Conservation (phyloP, 2,329 filamentous ascomycete species). For the Lecanosticta acicola region DNA sequence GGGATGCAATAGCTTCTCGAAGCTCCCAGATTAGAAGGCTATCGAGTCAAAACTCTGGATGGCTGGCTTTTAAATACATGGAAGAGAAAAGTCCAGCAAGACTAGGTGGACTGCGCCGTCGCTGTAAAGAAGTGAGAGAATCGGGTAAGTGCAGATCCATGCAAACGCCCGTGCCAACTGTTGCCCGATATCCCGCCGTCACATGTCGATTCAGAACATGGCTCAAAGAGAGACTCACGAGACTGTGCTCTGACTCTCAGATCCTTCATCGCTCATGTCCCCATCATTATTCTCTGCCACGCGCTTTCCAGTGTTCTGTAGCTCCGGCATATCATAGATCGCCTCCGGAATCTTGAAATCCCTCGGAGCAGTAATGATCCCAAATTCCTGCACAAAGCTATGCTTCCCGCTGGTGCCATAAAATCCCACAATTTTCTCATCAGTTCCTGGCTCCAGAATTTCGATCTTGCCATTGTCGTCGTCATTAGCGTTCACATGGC, state of each 20-base stretch:
- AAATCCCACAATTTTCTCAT: conserved; percentile 45
- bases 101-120: too few relatives aligned
- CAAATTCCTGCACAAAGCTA: conserved; percentile 38
- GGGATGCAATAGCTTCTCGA: too few relatives aligned
- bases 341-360: conserved; percentile 37
- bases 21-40: too few relatives aligned
- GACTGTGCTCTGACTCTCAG: conserved; percentile 7
- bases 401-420: conserved; percentile 36
- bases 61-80: too few relatives aligned
- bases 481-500: conserved; percentile 22
- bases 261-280: neutral
- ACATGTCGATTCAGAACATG: too few relatives aligned
- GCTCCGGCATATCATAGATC: conserved; percentile 40
- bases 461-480: conserved; percentile 13
- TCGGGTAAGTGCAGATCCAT: too few relatives aligned
- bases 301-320: conserved; percentile 33
- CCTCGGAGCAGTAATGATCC: conserved; percentile 44
- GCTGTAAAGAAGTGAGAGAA: too few relatives aligned
- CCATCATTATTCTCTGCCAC: conserved; percentile 2
- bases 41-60: too few relatives aligned
- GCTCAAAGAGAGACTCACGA: too few relatives aligned
- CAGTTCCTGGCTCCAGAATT: conserved; percentile 28
- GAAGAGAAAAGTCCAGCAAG: too few relatives aligned
- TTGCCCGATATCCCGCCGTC: too few relatives aligned
- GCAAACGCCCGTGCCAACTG: too few relatives aligned